Evolutionary conservation across 1,284 basidiomycete species (phyloP), one percentile per base, ranked within the genome.

Genomic region (Lentinula novae-zelandiae): DNA sequence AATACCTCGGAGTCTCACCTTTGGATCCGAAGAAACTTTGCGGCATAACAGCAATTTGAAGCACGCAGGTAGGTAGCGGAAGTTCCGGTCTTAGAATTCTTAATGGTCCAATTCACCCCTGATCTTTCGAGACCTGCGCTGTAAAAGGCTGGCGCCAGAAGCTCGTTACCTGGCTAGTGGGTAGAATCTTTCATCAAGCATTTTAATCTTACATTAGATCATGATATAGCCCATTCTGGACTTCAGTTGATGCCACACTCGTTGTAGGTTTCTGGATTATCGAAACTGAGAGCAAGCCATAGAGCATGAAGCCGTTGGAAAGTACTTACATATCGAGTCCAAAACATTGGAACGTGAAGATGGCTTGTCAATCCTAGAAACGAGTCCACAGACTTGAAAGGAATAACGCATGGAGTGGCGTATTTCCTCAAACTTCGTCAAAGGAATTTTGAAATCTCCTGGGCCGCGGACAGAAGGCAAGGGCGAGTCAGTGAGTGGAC

Each of bases 391-490:
- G 40, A n/a, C 22, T 17, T 20, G 20, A 46, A 6, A 44, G 20
- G 10, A 4, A 49, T 54, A 60, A 40, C 59, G 59, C 55, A 49
- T 60, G 59, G 53, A 54, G 59, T 60, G 59, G 59, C 59, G 59
- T 55, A 49, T 46, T 55, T 60, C 39, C 8, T 60, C 42, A 33
- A 48, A 17, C 48, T 50, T 53, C 53, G 53, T 49, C 33, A 31
- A 22, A 27, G 42, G 17, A 17, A 33, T 13, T 34, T 20, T 15
- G 40, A 8, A 53, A 12, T 8, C 27, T 27, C 33, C 44, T 46
- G 27, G 34, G 27, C 27, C 54, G 42, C 54, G 54, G 39, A 46
- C 44, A 56, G 54, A 44, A 56, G n/a, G 40, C 42, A 27, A 27
- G 27, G 27, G 27, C 5, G 42, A 44, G n/a, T 15, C n/a, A 8